Percentiles rank a stretch among this genome's conserved stretches.
These are phyloP conservation scores for Trichosporon asahii DNA, from an alignment of 1,284 basidiomycete genomes.

Conservation along the genomic window DNA sequence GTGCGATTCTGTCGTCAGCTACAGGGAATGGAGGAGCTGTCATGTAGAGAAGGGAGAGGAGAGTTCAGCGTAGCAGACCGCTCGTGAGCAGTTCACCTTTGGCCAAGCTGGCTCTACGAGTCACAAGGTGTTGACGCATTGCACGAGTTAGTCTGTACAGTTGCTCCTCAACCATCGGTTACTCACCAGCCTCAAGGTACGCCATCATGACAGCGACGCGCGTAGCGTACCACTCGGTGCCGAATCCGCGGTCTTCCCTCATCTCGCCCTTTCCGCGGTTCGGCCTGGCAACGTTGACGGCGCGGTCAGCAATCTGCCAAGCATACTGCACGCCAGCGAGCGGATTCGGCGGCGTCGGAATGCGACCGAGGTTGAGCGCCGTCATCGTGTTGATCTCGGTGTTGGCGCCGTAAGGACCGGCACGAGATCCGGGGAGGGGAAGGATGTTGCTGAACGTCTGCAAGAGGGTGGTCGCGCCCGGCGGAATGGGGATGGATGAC, in stretches of 20 bases:
- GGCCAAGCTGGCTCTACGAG: too few relatives aligned
- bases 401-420: background rate
- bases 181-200: conserved; percentile 41
- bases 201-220: conserved; percentile 35
- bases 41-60: too few relatives aligned
- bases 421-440: conserved; percentile 24
- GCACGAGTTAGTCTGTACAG: too few relatives aligned
- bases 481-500: conserved; percentile 36
- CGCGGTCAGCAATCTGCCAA: conserved; percentile 42
- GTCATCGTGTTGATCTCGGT: conserved; percentile 1
- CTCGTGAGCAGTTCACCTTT: too few relatives aligned
- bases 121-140: too few relatives aligned
- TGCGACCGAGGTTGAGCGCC: background rate
- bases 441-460: conserved; percentile 26
- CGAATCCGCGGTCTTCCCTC: conserved; percentile 42
- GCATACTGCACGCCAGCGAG: conserved; percentile 40
- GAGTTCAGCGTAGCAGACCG: too few relatives aligned
- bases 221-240: conserved; percentile 45
- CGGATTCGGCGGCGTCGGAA: conserved; percentile 26
- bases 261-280: conserved; percentile 30
- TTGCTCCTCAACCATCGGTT: too few relatives aligned
- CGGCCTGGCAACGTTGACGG: conserved; percentile 26
- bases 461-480: conserved; percentile 13
- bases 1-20: conserved; percentile 32
- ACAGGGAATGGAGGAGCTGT: background rate